Evolutionary conservation across 176 grass and related monocot species (phyloP), one percentile per base, ranked within the genome.

Genomic region (Ananas comosus): DNA sequence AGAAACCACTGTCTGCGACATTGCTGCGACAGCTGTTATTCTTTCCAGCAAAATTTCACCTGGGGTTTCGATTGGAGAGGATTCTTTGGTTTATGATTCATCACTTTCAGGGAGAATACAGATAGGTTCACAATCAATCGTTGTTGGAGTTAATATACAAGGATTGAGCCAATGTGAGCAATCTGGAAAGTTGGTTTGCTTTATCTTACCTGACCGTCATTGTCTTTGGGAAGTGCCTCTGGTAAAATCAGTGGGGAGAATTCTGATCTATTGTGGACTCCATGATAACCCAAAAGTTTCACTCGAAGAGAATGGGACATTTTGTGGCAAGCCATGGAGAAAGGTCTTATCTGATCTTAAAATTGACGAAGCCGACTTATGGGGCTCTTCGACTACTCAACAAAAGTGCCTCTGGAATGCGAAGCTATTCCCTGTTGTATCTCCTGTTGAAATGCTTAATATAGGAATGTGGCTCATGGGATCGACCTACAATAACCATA

Each of bases 171-270:
- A 72, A 50, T n/a, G 64, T 48, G 70, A 76, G 66, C 57, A 73
- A 74, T 74, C 59, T 14, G 53, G 24, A 10, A 64, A 74, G 67
- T 76, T 25, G 42, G 69, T 51, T 48, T 52, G 57, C 58, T 96
- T 91, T 68, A 76, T 78, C 69, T 85, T 96, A 81, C 88, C 86
- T 72, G 83, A 89, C 80, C 79, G 85, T 12, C 85, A 89, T 70
- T 96, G 92, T 87, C 75, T 96, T 27, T 96, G 92, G 92, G 80
- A 91, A 96, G 86, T 96, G 42, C 92, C 92, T 75, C 70, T 96
- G 70, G 68, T 87, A 61, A 84, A 80, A 42, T 89, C 81, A 74
- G 21, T 66, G 21, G 88, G 52, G 73, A 96, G 85, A 64, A 81
- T 91, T 78, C 76, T 85, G n/a, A 78, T 96, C 12, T 91, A 89